Base-by-base conservation (phyloP, 768 basidiomycete genomes). In the Kwoniella mangroviensis region DNA sequence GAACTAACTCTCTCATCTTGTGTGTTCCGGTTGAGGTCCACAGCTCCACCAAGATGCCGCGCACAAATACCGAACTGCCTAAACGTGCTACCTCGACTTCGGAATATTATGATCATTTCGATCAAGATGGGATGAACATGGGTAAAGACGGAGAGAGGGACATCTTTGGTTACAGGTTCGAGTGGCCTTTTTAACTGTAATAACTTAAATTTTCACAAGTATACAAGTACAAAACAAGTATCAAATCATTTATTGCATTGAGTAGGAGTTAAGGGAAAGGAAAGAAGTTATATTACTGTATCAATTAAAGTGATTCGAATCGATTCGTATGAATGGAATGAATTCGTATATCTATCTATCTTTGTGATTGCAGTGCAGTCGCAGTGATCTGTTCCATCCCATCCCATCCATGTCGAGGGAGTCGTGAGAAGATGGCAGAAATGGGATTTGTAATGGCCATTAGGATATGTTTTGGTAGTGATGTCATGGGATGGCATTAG, bases 141-240 rank as follows among this genome's bases (percentile, higher is more conserved):
- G 63, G 56, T 12, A 60, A n/a, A 13, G 24, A 64, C 9, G 59
- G 60, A 9, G 41, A 65, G 19, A 43, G 63, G 21, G 65, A 68
- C 57, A 53, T 67, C 13, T 70, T 70, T 51, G 65, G 68, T 17
- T 73, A 70, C 21, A 69, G 68, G 55, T 73, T 70, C 28, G 69
- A 70, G 60, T 73, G 73, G 69, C 73, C 69, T 53, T 69, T 67
- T 61, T 73, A 55, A 40, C 63, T 43, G 42, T 41, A 43, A 45
- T 21, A 7, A 43, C 9, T 19, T 17, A 24, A 1, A 60, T 62
- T 2, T 26, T 26, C 4, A 26, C 26, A 26, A 26, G 26, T 26
- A 26, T 26, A 26, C 26, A 26, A 26, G 26, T 26, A 26, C 26
- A 26, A 26, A 26, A 26, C 26, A 26, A 26, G 26, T 26, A 26